Evolutionary conservation across 2,329 filamentous ascomycete species (phyloP).

Genomic region (Penicillium janthinellum): DNA sequence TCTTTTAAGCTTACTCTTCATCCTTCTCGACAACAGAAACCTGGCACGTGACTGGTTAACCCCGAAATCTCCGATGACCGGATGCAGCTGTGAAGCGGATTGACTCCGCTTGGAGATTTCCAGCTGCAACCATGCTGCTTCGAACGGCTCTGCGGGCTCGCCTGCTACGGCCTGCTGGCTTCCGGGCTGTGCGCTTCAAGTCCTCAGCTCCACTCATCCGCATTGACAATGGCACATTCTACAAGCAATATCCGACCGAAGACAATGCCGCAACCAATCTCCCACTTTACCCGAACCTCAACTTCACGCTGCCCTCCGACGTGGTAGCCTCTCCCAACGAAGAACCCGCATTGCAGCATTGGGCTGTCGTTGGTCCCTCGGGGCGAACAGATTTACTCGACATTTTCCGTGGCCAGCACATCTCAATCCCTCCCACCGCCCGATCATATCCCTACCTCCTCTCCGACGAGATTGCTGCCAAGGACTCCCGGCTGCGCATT

Average conservation of each 20-base stretch:
- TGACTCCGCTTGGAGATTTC: neutral
- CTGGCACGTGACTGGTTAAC: conserved; percentile 5
- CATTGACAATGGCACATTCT: conserved; percentile 81
- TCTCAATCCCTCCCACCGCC: conserved; percentile 74
- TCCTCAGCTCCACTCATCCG: conserved; percentile 60
- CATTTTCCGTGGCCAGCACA: conserved; percentile 71
- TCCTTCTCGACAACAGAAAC: neutral
- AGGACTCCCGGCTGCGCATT: conserved; percentile 55
- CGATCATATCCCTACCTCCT: conserved; percentile 79
- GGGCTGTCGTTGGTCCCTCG: conserved; percentile 79
- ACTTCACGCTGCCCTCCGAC: conserved; percentile 66
- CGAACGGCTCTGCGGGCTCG: conserved; percentile 18
- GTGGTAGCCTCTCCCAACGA: neutral
- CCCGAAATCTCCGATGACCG: conserved; percentile 7
- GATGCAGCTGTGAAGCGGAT: neutral
- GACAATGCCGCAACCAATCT: conserved; percentile 55
- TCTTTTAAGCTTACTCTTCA: neutral
- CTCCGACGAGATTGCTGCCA: conserved; percentile 58
- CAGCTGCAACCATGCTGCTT: conserved; percentile 16
- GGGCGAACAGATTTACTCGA: conserved; percentile 84
- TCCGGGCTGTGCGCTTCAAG: conserved; percentile 6
- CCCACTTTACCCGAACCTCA: conserved; percentile 71
- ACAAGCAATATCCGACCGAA: conserved; percentile 68
- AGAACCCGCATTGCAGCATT: conserved; percentile 57
- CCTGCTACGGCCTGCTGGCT: neutral